Evolutionary conservation across 1,284 basidiomycete genomes (phyloP), one percentile per base, ranked within the genome.

Genomic region (Sporisorium scitamineum): DNA sequence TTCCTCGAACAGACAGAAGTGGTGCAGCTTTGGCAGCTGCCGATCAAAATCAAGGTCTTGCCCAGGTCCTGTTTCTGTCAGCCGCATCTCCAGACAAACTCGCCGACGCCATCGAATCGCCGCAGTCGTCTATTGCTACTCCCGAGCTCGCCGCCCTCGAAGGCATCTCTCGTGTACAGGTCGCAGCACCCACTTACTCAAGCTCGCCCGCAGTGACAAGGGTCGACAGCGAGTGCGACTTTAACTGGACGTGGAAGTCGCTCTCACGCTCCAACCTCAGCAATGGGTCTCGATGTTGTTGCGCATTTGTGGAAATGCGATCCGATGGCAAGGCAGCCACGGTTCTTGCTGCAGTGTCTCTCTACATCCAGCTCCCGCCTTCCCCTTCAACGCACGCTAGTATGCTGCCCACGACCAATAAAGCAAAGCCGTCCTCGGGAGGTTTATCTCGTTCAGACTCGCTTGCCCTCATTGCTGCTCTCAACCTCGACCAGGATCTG

Each of bases 181-280:
- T 78, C 22, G 54, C 52, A 2, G 51, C 72, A 16, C 24, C 61
- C 27, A 31, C 18, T 32, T 11, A 41, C 26, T 5, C 37, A 16
- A n/a, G 26, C 14, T 54, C 55, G 14, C 14, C 66, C 10, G 34
- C 51, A 14, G 66, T 62, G n/a, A 27, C 39, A 3, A 48, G 73
- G 29, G 77, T 66, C 10, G 44, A 70, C 16, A 42, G 63, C 24
- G 77, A 79, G n/a, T 65, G 63, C 50, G 74, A 76, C 34, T 79
- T 79, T 32, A 62, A 76, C 13, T 79, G 77, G 77, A 53, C 34
- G 2, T 79, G 77, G 77, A 70, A 63, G 42, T 57, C 70, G 10
- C 47, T 68, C 5, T 27, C 48, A 11, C 60, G 62, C 3, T 45
- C 62, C 3, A 54, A 52, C 20, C 7, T 20, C n/a, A 27, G 18